Base-by-base conservation (phyloP, 2,329 filamentous ascomycete species). In the Helminthosporium solani region DNA sequence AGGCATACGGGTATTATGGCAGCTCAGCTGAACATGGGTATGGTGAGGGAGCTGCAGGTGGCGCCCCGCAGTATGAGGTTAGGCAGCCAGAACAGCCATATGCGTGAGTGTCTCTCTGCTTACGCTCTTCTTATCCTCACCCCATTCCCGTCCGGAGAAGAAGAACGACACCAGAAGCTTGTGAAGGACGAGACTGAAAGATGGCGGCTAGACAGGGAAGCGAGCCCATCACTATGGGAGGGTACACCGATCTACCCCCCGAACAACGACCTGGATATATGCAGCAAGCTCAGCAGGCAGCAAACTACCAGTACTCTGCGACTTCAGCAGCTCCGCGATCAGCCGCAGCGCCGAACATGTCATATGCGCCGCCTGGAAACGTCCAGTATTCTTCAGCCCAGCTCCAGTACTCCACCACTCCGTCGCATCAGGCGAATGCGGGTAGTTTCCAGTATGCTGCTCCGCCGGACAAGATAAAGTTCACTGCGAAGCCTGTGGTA, bases 221-320 rank as follows among this genome's bases (percentile, higher is more conserved):
- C 47, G 58, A 66, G 36, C 64, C 64, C 50, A 67, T 73, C 27
- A 73, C 71, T 39, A 75, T 74, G 71, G 73, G 73, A 40, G 70
- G 67, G 43, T 75, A 72, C 49, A 58, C 63, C 19, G 73, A 76
- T 49, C 63, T 74, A 8, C 73, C 73, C 21, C 73, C 72, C 11
- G 58, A 74, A 41, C 67, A 76, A 50, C 62, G 73, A 4, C 71
- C 73, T 2, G 70, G 66, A 28, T 75, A 70, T 48, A 46, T 62
- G 46, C 59, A 58, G 42, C 57, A 63, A 33, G 50, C 53, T 11
- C 56, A 57, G 18, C 38, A 46, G 20, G 53, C 56, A 8, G 44
- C 54, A 12, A 49, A 58, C 9, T 55, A 59, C 42, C 56, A 48
- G 53, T 54, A 50, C 45, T 38, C 47, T 14, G 46, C 49, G 9